Conservation (phyloP, 2,329 filamentous ascomycete genomes). For the Chalaropsis thielavioides region DNA sequence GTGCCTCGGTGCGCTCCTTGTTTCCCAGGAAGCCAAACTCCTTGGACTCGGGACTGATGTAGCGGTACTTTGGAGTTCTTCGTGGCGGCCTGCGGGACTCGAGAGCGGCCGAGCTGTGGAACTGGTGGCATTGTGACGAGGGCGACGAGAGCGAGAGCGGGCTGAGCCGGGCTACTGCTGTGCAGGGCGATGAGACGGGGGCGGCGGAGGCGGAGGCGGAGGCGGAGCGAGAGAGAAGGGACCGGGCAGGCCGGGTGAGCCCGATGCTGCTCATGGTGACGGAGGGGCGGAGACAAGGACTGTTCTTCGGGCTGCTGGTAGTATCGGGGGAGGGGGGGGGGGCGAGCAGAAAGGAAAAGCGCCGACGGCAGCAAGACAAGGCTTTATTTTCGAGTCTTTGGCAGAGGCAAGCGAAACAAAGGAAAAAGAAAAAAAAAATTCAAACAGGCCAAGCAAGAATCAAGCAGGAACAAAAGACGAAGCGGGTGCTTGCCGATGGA, state of each 20-base stretch:
- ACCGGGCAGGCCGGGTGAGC: slow-evolving; percentile 13
- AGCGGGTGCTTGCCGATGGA: not conserved
- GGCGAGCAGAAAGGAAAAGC: not conserved
- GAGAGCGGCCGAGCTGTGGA: slow-evolving; percentile 38
- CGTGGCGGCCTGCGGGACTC: slow-evolving; percentile 29
- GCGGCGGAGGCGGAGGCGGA: slow-evolving; percentile 20
- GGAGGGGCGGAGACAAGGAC: not conserved
- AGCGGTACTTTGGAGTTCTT: slow-evolving; percentile 9
- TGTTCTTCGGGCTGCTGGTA: not conserved
- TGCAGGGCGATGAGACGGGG: not conserved
- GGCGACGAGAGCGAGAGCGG: slow-evolving; percentile 19
- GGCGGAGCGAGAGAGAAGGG: slow-evolving; percentile 9
- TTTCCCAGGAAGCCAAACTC: slow-evolving; percentile 6
- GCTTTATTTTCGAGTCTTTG: not conserved
- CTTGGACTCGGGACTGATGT: slow-evolving; percentile 13
- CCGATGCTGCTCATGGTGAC: slow-evolving; percentile 13
- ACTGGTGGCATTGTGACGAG: slow-evolving; percentile 24
- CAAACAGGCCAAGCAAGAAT: not conserved
- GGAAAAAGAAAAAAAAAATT: not conserved
- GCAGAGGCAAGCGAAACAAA: not conserved
- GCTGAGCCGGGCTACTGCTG: not conserved
- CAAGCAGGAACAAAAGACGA: not conserved
- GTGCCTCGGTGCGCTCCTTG: slow-evolving; percentile 1
- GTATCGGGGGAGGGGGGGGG: too few relatives aligned
- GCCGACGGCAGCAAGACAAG: not conserved